These are phyloP conservation scores for Tricholoma hemisulphureum DNA, from an alignment of 768 basidiomycete species.

Conservation along the genomic window DNA sequence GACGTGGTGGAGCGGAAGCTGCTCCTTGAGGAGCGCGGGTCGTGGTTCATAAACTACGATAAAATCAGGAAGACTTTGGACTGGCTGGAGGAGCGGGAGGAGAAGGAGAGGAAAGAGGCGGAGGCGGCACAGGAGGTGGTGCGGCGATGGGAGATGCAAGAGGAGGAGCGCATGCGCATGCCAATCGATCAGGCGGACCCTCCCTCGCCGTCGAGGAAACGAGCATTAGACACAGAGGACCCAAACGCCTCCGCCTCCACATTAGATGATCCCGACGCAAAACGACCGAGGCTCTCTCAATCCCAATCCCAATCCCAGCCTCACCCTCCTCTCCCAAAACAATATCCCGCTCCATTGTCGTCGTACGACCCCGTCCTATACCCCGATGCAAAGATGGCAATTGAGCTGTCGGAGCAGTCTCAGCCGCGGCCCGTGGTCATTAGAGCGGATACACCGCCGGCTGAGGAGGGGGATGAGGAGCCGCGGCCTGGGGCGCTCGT, in stretches of 20 bases:
- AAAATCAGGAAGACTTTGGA: slow-evolving; percentile 13
- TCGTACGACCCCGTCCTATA: slow-evolving; percentile 35
- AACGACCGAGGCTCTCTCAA: slow-evolving; percentile 12
- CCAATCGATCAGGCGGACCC: background rate
- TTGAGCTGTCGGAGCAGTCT: slow-evolving; percentile 22
- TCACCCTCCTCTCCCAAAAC: slow-evolving; percentile 24
- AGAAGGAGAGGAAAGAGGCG: slow-evolving; percentile 7
- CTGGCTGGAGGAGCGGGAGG: slow-evolving; percentile 5
- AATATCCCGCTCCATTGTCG: slow-evolving; percentile 37
- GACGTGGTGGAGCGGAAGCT: slow-evolving; percentile 10
- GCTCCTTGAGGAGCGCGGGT: slow-evolving; percentile 1
- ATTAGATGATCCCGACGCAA: slow-evolving; percentile 6
- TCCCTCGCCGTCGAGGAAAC: slow-evolving; percentile 9
- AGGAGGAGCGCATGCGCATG: slow-evolving; percentile 14
- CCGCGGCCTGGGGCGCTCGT: slow-evolving; percentile 7
- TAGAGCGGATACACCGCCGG: slow-evolving; percentile 4
- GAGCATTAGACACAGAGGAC: slow-evolving; percentile 11
- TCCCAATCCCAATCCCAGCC: background rate
- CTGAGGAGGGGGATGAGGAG: slow-evolving; percentile 10
- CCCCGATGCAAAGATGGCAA: slow-evolving; percentile 34
- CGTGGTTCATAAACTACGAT: slow-evolving; percentile 9
- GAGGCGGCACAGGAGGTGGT: slow-evolving; percentile 12
- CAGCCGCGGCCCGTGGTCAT: slow-evolving; percentile 9
- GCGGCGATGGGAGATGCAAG: slow-evolving; percentile 11
- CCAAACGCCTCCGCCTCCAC: background rate